Base-by-base conservation (phyloP, 2,329 filamentous ascomycete species). In the Arthroderma sp. region DNA sequence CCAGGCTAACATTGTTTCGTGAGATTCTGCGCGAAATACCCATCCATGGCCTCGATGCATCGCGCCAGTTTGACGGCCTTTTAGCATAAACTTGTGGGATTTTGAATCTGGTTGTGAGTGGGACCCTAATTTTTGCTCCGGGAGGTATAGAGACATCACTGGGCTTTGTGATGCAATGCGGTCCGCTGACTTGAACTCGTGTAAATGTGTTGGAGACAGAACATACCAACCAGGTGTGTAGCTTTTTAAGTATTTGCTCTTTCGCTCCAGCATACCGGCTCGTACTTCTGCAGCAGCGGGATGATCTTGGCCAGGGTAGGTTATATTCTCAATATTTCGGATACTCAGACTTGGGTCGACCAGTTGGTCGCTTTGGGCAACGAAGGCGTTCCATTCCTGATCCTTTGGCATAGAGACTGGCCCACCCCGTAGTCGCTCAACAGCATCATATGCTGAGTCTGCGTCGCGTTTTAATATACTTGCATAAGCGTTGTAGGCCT, bases 141-240 rank as follows among this genome's bases (percentile, higher is more conserved):
- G 84, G 29, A 98, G 76, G 60, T 91, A 94, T 45, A 98, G 73
- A 36, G 91, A 96, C 89, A 98, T 95, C 60, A 96, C 78, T 1
- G 91, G 91, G 34, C 84, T 82, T 64, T 91, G 86, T 48, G 77
- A 73, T 55, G 74, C 73, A 51, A 81, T 83, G 62, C 89, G 88
- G 66, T 96, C 89, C 53, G 87, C 86, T n/a, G 87, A 94, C 63
- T 94, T 95, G 75, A 96, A 98, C 66, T 98, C 91, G 68, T 98
- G 91, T 22, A 98, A 75, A 66, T 98, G 91, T 45, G 91, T 96
- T 10, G 91, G 86, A 55, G 91, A 94, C 54, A 98, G 71, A 40
- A 96, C 87, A 64, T 95, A 95, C 88, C 89, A 96, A 59, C 89
- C 89, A 28, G 87, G 84, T 5, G 88, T 91, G 63, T 95, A 95